A percentile compares a stretch with the other conserved stretches of the same genome.
These are phyloP conservation scores for Dictyostelium intermedium DNA, from an alignment of 78 protist species.

Conservation along the genomic window DNA sequence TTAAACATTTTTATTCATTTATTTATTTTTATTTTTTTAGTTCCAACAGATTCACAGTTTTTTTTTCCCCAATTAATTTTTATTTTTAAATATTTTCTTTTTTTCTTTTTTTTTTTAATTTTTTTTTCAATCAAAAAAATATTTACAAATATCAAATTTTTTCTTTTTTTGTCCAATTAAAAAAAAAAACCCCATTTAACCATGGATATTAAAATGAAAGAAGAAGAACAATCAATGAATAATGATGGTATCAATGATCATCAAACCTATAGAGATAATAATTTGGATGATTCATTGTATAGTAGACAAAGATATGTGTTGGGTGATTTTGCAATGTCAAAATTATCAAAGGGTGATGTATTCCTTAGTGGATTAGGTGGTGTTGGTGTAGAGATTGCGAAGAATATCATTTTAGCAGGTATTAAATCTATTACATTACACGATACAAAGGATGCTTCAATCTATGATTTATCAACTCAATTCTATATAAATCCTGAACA, in stretches of 20 bases:
- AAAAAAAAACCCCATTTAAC: not conserved
- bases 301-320: conserved; percentile 82
- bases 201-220: conserved; percentile 7
- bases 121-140: not conserved
- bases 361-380: conserved; percentile 82
- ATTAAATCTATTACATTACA: conserved; percentile 78
- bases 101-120: not conserved
- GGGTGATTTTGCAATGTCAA: conserved; percentile 77
- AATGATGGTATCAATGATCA: not conserved
- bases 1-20: too few relatives aligned
- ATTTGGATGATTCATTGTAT: conserved; percentile 59
- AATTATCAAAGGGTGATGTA: conserved; percentile 52
- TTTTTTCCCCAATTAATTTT: not conserved
- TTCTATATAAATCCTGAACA: conserved; percentile 33
- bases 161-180: not conserved
- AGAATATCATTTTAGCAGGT: conserved; percentile 83
- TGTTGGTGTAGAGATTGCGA: conserved; percentile 81
- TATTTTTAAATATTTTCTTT: not conserved
- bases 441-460: not conserved
- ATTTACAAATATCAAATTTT: too few relatives aligned
- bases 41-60: too few relatives aligned
- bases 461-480: conserved; percentile 68
- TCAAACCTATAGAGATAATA: conserved; percentile 22
- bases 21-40: too few relatives aligned
- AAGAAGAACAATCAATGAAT: not conserved